Base-by-base conservation (phyloP, 1,284 basidiomycete species). In the Ustilago curta region DNA sequence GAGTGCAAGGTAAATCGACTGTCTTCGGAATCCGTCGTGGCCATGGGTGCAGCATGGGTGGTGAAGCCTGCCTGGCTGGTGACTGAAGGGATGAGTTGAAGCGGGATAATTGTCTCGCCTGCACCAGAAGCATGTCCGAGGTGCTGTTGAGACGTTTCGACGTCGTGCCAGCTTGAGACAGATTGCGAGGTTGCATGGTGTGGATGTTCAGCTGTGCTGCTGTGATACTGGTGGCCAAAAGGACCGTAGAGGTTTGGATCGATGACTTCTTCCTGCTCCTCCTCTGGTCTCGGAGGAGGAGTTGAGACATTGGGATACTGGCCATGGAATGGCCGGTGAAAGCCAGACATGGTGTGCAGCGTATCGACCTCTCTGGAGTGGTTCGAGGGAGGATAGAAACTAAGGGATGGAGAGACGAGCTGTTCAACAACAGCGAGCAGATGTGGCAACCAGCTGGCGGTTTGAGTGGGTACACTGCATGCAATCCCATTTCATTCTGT, bases 201-300 rank as follows among this genome's bases (percentile, higher is more conserved):
- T 14, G 35, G n/a, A 7, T 16, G 37, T 7, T 48, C 31, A 0
- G 16, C 19, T 3, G 31, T 25, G 48, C 42, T 60, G 2, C 64
- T 58, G 27, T 40, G 59, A n/a, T 76, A 68, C 2, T 50, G 43
- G 45, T 67, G 58, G 8, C 74, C 74, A 29, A 71, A 76, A 12
- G 70, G 65, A 14, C 70, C 74, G 31, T 73, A 76, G 16, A 71
- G 57, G 45, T 76, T 76, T 16, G 74, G 74, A 25, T 76, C 70
- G 53, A 72, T 72, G 39, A 72, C 45, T 18, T 52, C 62, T 18
- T 51, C 45, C 18, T 61, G 35, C 11, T 62, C 27, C 11, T 62
- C 27, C 21, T 50, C 53, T 25, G 51, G 23, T 18, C 31, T 8
- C 16, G 39, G 25, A 4, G 40, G 7, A 1, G 29, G 35, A 16